Evolutionary conservation across 352 stramenopile genomes (phyloP), one percentile per base, ranked within the genome.

Genomic region (Globisporangium rhizosaccharum): DNA sequence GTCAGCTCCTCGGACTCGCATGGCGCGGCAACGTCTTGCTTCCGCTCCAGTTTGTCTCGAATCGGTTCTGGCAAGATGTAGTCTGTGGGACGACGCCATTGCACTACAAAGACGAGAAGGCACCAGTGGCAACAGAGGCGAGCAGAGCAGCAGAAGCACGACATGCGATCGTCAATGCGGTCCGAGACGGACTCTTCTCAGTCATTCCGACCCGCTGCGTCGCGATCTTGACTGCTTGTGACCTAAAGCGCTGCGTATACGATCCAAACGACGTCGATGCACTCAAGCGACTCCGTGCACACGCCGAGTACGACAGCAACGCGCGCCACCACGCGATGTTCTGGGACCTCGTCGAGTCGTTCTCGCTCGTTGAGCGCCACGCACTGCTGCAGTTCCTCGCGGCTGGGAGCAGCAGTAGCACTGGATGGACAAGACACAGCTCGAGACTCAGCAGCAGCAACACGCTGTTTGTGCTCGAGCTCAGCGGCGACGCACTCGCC

Each of bases 1-100:
- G 81, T 0, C 75, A 85, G 52, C 14, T 88, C 15, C 57, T 91
- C 9, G 81, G 81, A 8, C 81, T 91, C 20, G 70, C 76, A 0
- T 93, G 83, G 83, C 66, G 81, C 3, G 68, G 72, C 8, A 62
- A 67, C 7, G 51, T 76, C 8, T 25, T 81, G 5, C 41, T 89
- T 0, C 79, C 83, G 1, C 68, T 91, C 18, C 63, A 83, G 53
- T 88, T 76, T 41, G 0, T 89, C n/a, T 75, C 71, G 0, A 47
- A 23, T 0, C 30, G 47, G 5, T 84, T 89, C 20, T 91, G 79
- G 79, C 17, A 57, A 3, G 62, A 79, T 10, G 47, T 85, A 26
- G 55, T 70, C 20, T 47, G 47, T 8, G 15, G 10, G 15, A 28
- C 23, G 30, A 17, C 18, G 18, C 33, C 33, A 39, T 39, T 8